Evolutionary conservation across 2,329 filamentous ascomycete species (phyloP), one percentile per base, ranked within the genome.

Genomic region (Bipolaris sorokiniana): DNA sequence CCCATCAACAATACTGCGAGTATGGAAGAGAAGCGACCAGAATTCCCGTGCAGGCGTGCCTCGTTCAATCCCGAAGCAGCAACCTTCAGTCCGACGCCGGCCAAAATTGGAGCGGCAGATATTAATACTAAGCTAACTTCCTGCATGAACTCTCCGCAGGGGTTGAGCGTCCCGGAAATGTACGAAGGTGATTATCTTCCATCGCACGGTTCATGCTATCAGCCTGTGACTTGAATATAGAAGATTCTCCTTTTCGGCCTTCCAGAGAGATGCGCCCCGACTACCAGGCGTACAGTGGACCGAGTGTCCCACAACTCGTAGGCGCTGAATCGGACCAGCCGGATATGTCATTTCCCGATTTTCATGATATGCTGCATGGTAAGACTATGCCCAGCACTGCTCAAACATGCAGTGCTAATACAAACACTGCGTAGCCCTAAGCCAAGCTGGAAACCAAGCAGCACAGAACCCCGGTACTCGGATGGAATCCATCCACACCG

Each of bases 31-130:
- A 44, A 22, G 5, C 36, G 44, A 16, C 34, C 40, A 11, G 22
- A 18, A 22, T 5, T n/a, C 13, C 4, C 28, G 40, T 36, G 34
- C 20, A 28, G 37, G 10, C 34, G 45, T 26, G 41, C 34, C 13
- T 56, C 53, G 6, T 65, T 65, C 48, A 65, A 65, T 15, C 63
- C 63, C 3, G 52, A 65, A 46, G 63, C 61, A 26, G 37, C 51
- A 4, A 41, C 61, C 3, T 65, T 65, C 28, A 59, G 49, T 31
- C 61, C 61, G 33, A 49, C 42, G 1, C 31, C 22, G 22, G 38
- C 41, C 26, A 47, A 44, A 15, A n/a, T 52, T 34, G 51, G 44
- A 38, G 38, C 28, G 16, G 20, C 37, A n/a, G 28, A 37, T 10
- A 23, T 40, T 13, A 1, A 18, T 51, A 16, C 16, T 38, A 47